Evolutionary conservation across 75 land plant genomes (phyloP), one percentile per base, ranked within the genome.

Genomic region (Cupressus sempervirens): DNA sequence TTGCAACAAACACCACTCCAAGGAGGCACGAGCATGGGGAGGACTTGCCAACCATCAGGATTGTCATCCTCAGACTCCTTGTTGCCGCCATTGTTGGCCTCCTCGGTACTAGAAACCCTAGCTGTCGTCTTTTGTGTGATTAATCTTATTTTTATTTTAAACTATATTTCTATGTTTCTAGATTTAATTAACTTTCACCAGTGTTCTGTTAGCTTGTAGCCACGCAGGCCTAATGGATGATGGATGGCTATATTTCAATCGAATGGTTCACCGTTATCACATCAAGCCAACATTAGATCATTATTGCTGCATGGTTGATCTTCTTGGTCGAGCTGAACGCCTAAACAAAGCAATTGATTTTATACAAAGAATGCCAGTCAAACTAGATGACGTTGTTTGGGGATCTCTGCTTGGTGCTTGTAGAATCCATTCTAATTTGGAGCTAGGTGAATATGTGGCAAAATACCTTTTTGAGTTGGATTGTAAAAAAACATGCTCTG

Each of bases 391-490:
- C n/a, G 88, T 62, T 45, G 81, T 80, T 32, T 87, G 88, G 88
- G 72, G 80, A 36, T 82, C 88, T 23, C 56, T 87, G 83, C 88
- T 87, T 29, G 83, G 88, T 34, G 88, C 88, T 16, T 87, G 88
- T 48, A 86, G 87, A 52, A 45, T 79, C 48, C 48, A 86, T 40
- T 38, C 29, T 76, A 83, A 86, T 84, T 32, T 86, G 40, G 62
- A 84, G 18, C n/a, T 86, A 26, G 87, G 83, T 23, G 86, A 83
- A 29, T 18, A 35, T 46, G 86, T 41, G 40, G 86, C 86, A 83
- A 46, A 58, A 30, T 26, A 36, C 30, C 85, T 85, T 38, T 50
- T 83, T 18, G 76, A 85, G 65, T 5, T 82, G 35, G 86, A 85
- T n/a, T n/a, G n/a, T n/a, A n/a, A n/a, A n/a, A n/a, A n/a, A n/a